Conservation (phyloP, 176 grass and related monocot species). For the Triticum monococcum region DNA sequence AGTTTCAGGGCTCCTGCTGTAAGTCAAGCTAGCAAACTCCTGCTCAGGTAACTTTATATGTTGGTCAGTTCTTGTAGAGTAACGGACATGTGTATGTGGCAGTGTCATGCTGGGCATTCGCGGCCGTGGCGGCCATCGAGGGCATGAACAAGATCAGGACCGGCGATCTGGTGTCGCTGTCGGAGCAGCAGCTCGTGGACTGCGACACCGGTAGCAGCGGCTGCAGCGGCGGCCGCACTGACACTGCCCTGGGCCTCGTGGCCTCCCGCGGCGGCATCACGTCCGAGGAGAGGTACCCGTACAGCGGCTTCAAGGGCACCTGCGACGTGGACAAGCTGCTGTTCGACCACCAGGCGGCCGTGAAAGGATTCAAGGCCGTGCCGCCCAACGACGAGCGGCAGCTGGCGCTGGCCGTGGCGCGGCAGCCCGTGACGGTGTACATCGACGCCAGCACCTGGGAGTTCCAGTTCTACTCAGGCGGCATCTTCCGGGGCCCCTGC, state of each 20-base stretch:
- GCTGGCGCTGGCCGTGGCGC: constrained; percentile 34
- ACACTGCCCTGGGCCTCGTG: constrained; percentile 34
- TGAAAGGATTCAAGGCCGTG: constrained; percentile 9
- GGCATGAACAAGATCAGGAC: constrained; percentile 45
- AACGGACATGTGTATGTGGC: too few relatives aligned
- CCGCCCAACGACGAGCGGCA: constrained; percentile 25
- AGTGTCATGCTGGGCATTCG: constrained; percentile 40
- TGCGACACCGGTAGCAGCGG: constrained; percentile 25
- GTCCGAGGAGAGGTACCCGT: constrained; percentile 20
- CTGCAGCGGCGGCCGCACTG: constrained; percentile 18
- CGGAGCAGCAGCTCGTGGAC: constrained; percentile 39
- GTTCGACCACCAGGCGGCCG: neutral
- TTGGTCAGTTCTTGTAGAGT: neutral
- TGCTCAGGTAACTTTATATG: neutral
- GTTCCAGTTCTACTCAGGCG: constrained; percentile 45
- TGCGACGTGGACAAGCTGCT: constrained; percentile 14
- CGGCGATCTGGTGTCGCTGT: constrained; percentile 29
- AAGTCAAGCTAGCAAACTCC: neutral
- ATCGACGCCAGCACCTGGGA: constrained; percentile 16
- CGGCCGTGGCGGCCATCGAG: constrained; percentile 32
- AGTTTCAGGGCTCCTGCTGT: constrained; percentile 17
- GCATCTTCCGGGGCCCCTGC: constrained; percentile 42
- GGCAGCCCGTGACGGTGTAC: constrained; percentile 48
- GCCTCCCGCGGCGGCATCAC: constrained; percentile 25
- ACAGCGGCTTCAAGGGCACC: neutral